Evolutionary conservation across 2,329 filamentous ascomycete genomes (phyloP).

Genomic region (Hypoxylon sp.): DNA sequence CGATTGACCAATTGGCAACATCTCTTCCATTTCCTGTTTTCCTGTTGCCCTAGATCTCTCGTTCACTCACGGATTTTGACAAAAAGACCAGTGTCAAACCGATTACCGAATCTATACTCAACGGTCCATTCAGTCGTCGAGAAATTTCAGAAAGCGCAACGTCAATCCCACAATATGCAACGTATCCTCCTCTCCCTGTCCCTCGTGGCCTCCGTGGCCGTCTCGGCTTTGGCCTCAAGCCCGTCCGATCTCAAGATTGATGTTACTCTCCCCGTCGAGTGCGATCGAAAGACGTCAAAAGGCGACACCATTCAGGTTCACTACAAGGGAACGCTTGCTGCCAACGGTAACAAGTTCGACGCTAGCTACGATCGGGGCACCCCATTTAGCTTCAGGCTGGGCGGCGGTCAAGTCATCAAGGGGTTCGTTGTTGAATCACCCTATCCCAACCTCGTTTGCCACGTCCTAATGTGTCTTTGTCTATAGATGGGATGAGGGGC

Average conservation of each 20-base stretch:
- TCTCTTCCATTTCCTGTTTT: background rate
- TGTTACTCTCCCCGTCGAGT: conserved; percentile 78
- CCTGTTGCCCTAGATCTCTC: background rate
- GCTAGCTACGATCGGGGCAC: conserved; percentile 80
- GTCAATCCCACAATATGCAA: conserved; percentile 59
- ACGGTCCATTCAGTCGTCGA: background rate
- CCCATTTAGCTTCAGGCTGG: conserved; percentile 84
- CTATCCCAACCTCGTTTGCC: background rate
- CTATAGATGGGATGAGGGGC: conserved; percentile 85
- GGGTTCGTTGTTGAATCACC: conserved; percentile 67
- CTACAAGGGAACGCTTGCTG: conserved; percentile 84
- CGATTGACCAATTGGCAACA: conserved; percentile 4
- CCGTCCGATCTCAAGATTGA: conserved; percentile 74
- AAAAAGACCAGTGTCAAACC: background rate
- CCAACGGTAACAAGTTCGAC: conserved; percentile 84
- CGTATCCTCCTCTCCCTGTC: conserved; percentile 60
- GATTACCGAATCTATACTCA: background rate
- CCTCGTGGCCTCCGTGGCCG: conserved; percentile 63
- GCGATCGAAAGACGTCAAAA: conserved; percentile 78
- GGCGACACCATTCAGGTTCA: conserved; percentile 88
- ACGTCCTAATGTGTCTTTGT: conserved; percentile 37
- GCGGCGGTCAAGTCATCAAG: conserved; percentile 86
- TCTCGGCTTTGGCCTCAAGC: conserved; percentile 63
- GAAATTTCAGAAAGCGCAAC: background rate
- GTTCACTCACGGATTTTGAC: background rate